A percentile compares a stretch with the other conserved stretches of the same genome.
These are phyloP conservation scores for Lathyrus oleraceus DNA, from an alignment of 306 rosid species.

Conservation along the genomic window DNA sequence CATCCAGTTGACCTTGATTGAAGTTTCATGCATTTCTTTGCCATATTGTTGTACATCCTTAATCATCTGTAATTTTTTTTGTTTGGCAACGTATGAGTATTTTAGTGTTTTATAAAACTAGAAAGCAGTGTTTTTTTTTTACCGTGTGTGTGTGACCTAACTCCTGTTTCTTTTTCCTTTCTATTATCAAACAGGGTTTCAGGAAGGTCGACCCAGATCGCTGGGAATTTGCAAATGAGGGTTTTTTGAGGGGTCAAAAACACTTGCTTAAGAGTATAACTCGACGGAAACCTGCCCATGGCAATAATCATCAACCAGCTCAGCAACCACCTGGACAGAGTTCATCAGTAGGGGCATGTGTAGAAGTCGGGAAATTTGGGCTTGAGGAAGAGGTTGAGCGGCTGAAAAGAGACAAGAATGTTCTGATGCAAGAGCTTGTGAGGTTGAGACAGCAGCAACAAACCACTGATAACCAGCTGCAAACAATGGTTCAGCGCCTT, in stretches of 20 bases:
- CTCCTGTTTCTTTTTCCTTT: slow-evolving; percentile 3
- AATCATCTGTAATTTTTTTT: slow-evolving; percentile 5
- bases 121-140: slow-evolving; percentile 3
- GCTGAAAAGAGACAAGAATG: slow-evolving; percentile 97
- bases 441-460: slow-evolving; percentile 99
- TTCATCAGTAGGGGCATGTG: slow-evolving; percentile 85
- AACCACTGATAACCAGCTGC: slow-evolving; percentile 87
- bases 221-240: slow-evolving; percentile 99
- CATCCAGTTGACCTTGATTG: slow-evolving; percentile 8
- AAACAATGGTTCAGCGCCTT: slow-evolving; percentile 88
- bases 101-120: slow-evolving; percentile 8
- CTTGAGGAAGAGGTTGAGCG: slow-evolving; percentile 96
- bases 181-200: slow-evolving; percentile 65
- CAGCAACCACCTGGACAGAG: slow-evolving; percentile 75
- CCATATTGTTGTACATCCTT: slow-evolving; percentile 13
- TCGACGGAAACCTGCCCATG: slow-evolving; percentile 91
- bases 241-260: slow-evolving; percentile 90
- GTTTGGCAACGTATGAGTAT: slow-evolving; percentile 17
- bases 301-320: slow-evolving; percentile 65
- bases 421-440: slow-evolving; percentile 97
- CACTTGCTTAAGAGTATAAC: slow-evolving; percentile 83
- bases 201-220: slow-evolving; percentile 99
- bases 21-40: slow-evolving; percentile 2
- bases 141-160: neutral
- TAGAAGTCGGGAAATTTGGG: slow-evolving; percentile 98